Conservation (phyloP, 2,329 filamentous ascomycete genomes). For the Verticillium isaacii region DNA sequence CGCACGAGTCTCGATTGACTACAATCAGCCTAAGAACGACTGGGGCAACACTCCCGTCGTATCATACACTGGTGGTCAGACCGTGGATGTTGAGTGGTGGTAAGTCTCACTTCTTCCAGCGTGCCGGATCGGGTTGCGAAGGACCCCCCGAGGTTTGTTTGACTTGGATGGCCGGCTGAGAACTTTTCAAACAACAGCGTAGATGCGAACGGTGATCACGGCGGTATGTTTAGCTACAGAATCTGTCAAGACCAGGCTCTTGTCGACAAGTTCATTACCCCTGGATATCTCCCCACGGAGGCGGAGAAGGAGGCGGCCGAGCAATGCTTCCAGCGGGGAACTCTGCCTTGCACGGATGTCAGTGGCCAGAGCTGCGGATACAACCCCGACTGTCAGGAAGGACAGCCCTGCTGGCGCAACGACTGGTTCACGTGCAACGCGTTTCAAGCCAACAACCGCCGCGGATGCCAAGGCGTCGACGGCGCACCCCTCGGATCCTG, state of each 20-base stretch:
- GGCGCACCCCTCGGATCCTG: slow-evolving; percentile 36
- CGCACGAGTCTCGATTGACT: slow-evolving; percentile 46
- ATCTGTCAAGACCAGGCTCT: slow-evolving; percentile 47
- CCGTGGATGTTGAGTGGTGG: slow-evolving; percentile 49
- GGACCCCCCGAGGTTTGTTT: background rate
- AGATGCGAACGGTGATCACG: slow-evolving; percentile 52
- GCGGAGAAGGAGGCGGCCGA: slow-evolving; percentile 50
- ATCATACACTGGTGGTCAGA: slow-evolving; percentile 39
- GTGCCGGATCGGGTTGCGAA: background rate
- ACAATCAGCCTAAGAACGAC: slow-evolving; percentile 38
- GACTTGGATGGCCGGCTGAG: background rate
- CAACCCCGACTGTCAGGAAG: slow-evolving; percentile 39
- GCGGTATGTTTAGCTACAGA: slow-evolving; percentile 52
- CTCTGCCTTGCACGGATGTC: slow-evolving; percentile 44
- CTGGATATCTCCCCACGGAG: slow-evolving; percentile 41
- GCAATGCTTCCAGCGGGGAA: slow-evolving; percentile 43
- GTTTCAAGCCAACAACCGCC: slow-evolving; percentile 29
- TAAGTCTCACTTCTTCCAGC: background rate
- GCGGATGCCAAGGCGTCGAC: slow-evolving; percentile 42
- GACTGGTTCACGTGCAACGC: slow-evolving; percentile 52
- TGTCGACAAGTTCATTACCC: slow-evolving; percentile 43
- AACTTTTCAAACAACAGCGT: slow-evolving; percentile 18
- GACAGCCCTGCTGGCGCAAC: slow-evolving; percentile 40
- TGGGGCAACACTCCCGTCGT: slow-evolving; percentile 39
- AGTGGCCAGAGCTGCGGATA: slow-evolving; percentile 42